phyloP scores from a whole-genome alignment of 2,329 filamentous ascomycete genomes.

The Trichoderma simmonsii region DNA sequence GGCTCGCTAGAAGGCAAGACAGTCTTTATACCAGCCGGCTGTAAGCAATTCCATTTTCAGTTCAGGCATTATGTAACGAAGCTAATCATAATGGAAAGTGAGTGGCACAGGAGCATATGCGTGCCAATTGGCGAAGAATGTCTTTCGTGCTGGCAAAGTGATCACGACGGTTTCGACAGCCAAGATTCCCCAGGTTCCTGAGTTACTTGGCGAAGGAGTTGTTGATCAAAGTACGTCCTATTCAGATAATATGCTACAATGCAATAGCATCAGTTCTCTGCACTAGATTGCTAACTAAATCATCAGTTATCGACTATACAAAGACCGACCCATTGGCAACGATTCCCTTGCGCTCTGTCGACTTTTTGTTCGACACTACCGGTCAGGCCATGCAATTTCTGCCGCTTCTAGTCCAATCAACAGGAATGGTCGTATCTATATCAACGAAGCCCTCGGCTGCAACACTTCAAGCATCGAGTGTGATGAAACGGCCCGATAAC shows the following conservation, averaged over 20 bases:
- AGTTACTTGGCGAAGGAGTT: not conserved
- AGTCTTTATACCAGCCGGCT: not conserved
- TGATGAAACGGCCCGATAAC: not conserved
- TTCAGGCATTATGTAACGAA: no score
- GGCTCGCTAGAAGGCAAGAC: not conserved
- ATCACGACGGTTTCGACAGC: not conserved
- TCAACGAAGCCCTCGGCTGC: not conserved
- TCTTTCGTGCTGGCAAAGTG: not conserved
- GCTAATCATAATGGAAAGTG: no score
- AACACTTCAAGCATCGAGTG: not conserved
- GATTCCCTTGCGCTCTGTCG: not conserved
- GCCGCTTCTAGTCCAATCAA: not conserved
- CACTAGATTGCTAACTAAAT: not conserved
- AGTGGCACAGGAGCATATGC: not conserved
- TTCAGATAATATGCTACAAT: not conserved
- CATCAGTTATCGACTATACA: not conserved
- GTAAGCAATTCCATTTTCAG: not conserved
- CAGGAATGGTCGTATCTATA: not conserved
- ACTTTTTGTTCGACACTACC: not conserved
- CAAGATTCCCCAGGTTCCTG: not conserved
- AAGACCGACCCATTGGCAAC: not conserved
- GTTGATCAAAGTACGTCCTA: not conserved
- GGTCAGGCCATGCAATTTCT: not conserved
- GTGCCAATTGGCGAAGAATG: not conserved
- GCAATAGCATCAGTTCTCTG: not conserved